Percentiles rank a stretch among this genome's conserved stretches.
Evolutionary conservation across 1,139 yeast genomes (phyloP).

Genomic region (Pichia sp.): DNA sequence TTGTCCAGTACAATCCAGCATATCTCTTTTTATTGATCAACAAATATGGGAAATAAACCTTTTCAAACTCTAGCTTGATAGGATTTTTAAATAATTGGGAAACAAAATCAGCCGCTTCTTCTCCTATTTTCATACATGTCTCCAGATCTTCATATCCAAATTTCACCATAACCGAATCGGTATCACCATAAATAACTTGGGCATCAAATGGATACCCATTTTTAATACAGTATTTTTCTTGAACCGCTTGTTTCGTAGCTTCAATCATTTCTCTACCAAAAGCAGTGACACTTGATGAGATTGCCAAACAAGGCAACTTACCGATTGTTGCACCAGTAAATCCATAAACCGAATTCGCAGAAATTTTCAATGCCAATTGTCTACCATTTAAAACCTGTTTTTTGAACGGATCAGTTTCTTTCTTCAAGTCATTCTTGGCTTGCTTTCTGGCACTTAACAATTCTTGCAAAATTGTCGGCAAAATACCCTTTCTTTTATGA

Average conservation of each 20-base stretch:
- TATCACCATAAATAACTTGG: constrained; percentile 93
- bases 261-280: constrained; percentile 98
- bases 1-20: constrained; percentile 96
- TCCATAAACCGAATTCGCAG: constrained; percentile 98
- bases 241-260: constrained; percentile 79
- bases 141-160: constrained; percentile 81
- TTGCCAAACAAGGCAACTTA: constrained; percentile 91
- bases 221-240: constrained; percentile 62
- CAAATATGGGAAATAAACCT: constrained; percentile 90
- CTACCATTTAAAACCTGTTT: constrained; percentile 94
- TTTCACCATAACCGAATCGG: constrained; percentile 98
- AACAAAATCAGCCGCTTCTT: constrained; percentile 88
- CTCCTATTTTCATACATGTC: constrained; percentile 85
- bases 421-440: constrained; percentile 84
- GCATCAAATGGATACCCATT: constrained; percentile 84
- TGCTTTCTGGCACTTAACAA: constrained; percentile 85
- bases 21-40: constrained; percentile 93
- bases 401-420: constrained; percentile 90
- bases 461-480: constrained; percentile 89
- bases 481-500: constrained; percentile 64
- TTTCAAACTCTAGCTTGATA: constrained; percentile 92
- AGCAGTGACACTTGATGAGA: constrained; percentile 91
- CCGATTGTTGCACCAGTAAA: constrained; percentile 99
- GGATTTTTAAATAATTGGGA: constrained; percentile 76
- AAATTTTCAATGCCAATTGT: constrained; percentile 89